Percentiles rank a stretch among this genome's conserved stretches.
phyloP scores from a whole-genome alignment of 2,329 filamentous ascomycete genomes.

The Colletotrichum australisinense region DNA sequence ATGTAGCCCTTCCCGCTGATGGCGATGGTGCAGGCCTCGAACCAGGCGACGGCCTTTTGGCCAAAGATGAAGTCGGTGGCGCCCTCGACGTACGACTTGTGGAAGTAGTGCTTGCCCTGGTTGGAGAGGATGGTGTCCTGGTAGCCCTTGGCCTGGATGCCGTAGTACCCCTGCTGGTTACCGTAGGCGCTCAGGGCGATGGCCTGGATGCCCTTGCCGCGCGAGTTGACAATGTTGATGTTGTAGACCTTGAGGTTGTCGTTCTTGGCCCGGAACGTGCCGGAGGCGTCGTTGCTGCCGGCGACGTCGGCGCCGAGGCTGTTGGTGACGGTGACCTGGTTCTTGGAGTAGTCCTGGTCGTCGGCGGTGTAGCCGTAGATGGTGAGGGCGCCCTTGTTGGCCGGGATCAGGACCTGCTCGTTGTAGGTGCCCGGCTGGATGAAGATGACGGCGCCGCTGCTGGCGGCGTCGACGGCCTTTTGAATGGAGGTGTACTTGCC shows the following conservation, averaged over 20 bases:
- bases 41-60: constrained; percentile 63
- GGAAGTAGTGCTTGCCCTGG: constrained; percentile 64
- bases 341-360: constrained; percentile 54
- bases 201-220: constrained; percentile 61
- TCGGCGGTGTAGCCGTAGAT: constrained; percentile 59
- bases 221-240: constrained; percentile 63
- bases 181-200: constrained; percentile 62
- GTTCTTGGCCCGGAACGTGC: constrained; percentile 44
- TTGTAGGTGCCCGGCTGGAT: constrained; percentile 45
- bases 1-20: constrained; percentile 56
- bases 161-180: constrained; percentile 57
- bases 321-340: constrained; percentile 59
- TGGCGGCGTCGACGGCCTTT: constrained; percentile 68
- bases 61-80: constrained; percentile 72
- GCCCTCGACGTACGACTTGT: constrained; percentile 64
- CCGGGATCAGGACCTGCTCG: constrained; percentile 59
- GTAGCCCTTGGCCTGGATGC: constrained; percentile 61
- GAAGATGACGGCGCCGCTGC: constrained; percentile 55
- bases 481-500: constrained; percentile 48
- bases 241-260: constrained; percentile 67
- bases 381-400: constrained; percentile 71
- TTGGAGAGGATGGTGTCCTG: constrained; percentile 67
- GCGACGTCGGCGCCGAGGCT: constrained; percentile 52
- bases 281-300: constrained; percentile 56
- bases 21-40: constrained; percentile 60